phyloP scores from a whole-genome alignment of 495 filamentous ascomycete species.

The Penicillium atrosanguineum region DNA sequence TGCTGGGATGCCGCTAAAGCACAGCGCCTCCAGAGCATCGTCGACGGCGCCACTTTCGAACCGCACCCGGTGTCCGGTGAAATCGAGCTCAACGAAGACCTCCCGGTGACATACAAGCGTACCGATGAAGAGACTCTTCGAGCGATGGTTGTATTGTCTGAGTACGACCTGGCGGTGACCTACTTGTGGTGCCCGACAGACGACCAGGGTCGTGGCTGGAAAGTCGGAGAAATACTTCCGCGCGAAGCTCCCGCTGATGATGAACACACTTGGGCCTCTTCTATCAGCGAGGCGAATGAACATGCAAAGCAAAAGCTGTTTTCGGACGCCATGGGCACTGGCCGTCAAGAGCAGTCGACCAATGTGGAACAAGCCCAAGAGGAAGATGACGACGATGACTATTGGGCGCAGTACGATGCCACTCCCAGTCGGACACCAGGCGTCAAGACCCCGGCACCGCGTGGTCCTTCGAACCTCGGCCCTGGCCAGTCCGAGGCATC shows the following conservation, averaged over 20 bases:
- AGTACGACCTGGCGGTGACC: slow-evolving; percentile 54
- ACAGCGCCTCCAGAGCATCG: slow-evolving; percentile 60
- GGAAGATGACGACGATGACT: slow-evolving; percentile 83
- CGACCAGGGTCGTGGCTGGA: slow-evolving; percentile 72
- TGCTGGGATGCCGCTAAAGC: slow-evolving; percentile 74
- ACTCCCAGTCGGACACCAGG: slow-evolving; percentile 77
- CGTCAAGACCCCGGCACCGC: slow-evolving; percentile 59
- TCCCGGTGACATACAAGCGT: slow-evolving; percentile 63
- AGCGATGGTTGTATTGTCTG: slow-evolving; percentile 54
- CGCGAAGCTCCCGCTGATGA: slow-evolving; percentile 42
- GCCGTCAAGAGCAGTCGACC: slow-evolving; percentile 9
- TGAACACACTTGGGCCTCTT: slow-evolving; percentile 47
- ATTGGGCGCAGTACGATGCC: slow-evolving; percentile 92
- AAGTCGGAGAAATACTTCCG: slow-evolving; percentile 73
- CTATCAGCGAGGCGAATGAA: slow-evolving; percentile 53
- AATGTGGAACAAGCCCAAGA: slow-evolving; percentile 44
- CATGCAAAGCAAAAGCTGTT: slow-evolving; percentile 34
- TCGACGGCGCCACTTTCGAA: slow-evolving; percentile 68
- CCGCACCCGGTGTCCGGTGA: slow-evolving; percentile 92
- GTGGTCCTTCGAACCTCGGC: slow-evolving; percentile 25
- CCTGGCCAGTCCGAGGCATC: slow-evolving; percentile 34
- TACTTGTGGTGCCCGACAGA: slow-evolving; percentile 72
- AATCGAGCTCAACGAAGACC: slow-evolving; percentile 70
- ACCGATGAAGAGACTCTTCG: slow-evolving; percentile 87
- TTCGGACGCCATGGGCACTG: slow-evolving; percentile 37